Evolutionary conservation across 192 early-diverging fungal species (phyloP).

Genomic region (Thamnidium elegans): DNA sequence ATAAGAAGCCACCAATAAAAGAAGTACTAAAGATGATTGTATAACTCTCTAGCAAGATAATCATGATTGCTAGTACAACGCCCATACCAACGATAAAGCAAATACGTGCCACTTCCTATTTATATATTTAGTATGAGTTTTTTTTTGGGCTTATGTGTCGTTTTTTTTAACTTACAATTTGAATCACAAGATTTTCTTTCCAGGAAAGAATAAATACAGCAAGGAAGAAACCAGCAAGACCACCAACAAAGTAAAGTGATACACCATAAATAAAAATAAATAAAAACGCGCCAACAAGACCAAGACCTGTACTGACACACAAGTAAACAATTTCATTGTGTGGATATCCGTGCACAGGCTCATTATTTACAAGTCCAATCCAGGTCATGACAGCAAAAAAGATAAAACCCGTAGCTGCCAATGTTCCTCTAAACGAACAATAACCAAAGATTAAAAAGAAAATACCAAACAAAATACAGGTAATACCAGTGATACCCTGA

Average conservation of each 20-base stretch:
- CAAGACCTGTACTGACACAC: slow-evolving; percentile 28
- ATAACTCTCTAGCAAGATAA: slow-evolving; percentile 36
- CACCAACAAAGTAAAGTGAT: slow-evolving; percentile 60
- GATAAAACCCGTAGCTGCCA: slow-evolving; percentile 47
- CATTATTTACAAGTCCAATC: slow-evolving; percentile 36
- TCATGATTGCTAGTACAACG: slow-evolving; percentile 25
- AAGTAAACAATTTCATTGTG: slow-evolving; percentile 31
- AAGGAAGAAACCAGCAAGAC: slow-evolving; percentile 34
- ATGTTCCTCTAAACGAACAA: slow-evolving; percentile 45
- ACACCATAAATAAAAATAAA: slow-evolving; percentile 50
- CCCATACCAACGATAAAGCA: slow-evolving; percentile 41
- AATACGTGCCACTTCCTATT: slow-evolving; percentile 35
- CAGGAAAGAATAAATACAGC: slow-evolving; percentile 36
- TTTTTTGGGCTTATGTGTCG: neutral
- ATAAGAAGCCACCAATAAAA: slow-evolving; percentile 47
- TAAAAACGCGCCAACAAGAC: slow-evolving; percentile 31
- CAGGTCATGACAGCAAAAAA: slow-evolving; percentile 46
- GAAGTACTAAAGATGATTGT: slow-evolving; percentile 47
- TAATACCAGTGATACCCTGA: slow-evolving; percentile 40
- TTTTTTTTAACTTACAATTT: slow-evolving; percentile 21
- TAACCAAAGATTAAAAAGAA: slow-evolving; percentile 50
- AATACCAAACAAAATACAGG: slow-evolving; percentile 42
- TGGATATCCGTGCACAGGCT: slow-evolving; percentile 32
- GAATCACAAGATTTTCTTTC: slow-evolving; percentile 36
- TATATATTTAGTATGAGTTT: neutral